Percentiles rank a stretch among this genome's conserved stretches.
Conservation (phyloP, 2,329 filamentous ascomycete species). For the Coleophoma cylindrospora region DNA sequence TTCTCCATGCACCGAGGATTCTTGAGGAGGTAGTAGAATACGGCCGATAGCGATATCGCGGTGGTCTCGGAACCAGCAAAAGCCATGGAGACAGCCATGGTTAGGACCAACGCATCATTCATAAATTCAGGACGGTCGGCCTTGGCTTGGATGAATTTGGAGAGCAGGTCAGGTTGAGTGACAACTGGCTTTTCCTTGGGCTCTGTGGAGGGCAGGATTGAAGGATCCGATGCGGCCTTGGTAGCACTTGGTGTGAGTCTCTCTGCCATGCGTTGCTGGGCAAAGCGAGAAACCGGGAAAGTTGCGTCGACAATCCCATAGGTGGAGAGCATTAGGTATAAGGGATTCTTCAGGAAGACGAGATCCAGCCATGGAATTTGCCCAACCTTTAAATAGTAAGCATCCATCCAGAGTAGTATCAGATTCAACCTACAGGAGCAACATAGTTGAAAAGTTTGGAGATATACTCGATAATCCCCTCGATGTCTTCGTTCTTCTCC, state of each 20-base stretch:
- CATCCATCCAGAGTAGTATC: not conserved
- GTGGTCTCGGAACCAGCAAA: conserved; percentile 78
- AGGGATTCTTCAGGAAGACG: conserved; percentile 68
- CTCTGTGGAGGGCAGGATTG: conserved; percentile 13
- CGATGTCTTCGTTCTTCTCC: conserved; percentile 69
- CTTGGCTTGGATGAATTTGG: conserved; percentile 67
- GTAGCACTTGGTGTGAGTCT: conserved; percentile 37
- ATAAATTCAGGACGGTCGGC: conserved; percentile 67
- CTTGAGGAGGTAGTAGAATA: conserved; percentile 71
- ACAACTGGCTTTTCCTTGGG: conserved; percentile 3
- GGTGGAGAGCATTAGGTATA: conserved; percentile 63
- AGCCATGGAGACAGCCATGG: conserved; percentile 67
- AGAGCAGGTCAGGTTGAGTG: conserved; percentile 56
- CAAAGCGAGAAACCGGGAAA: conserved; percentile 70
- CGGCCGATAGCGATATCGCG: conserved; percentile 64
- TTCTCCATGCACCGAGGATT: conserved; percentile 49
- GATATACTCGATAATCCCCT: conserved; percentile 66
- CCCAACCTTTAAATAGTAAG: conserved; percentile 48
- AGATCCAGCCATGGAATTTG: conserved; percentile 71
- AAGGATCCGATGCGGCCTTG: not conserved
- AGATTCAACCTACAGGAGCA: conserved; percentile 49
- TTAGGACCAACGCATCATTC: conserved; percentile 63
- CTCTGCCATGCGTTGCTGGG: conserved; percentile 60
- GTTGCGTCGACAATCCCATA: conserved; percentile 63
- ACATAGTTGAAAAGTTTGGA: conserved; percentile 64